A percentile compares a stretch with the other conserved stretches of the same genome.
phyloP scores from a whole-genome alignment of 805 yeast species.

The Teunomyces atbi region DNA sequence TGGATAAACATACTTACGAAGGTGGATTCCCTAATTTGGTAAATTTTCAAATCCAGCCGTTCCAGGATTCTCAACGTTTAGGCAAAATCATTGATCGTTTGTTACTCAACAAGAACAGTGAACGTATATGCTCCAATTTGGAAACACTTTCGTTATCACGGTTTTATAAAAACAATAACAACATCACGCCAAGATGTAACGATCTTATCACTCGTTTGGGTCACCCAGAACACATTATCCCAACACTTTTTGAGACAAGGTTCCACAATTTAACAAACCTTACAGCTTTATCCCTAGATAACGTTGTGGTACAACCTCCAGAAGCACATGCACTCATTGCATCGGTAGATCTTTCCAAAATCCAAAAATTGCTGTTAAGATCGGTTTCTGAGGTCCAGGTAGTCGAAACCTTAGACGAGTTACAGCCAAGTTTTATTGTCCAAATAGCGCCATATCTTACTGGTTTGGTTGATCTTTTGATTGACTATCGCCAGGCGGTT shows the following conservation, averaged over 20 bases:
- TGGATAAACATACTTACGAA: constrained; percentile 12
- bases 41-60: constrained; percentile 36
- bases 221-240: background rate
- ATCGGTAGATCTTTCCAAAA: constrained; percentile 17
- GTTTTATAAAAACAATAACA: constrained; percentile 13
- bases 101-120: constrained; percentile 7
- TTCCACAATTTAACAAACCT: constrained; percentile 14
- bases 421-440: constrained; percentile 23
- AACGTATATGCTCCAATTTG: constrained; percentile 12
- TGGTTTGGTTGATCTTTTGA: constrained; percentile 23
- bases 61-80: constrained; percentile 22
- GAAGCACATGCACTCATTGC: constrained; percentile 20
- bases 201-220: constrained; percentile 10
- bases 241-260: constrained; percentile 11
- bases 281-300: constrained; percentile 20
- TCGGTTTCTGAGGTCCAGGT: constrained; percentile 37
- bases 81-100: constrained; percentile 17
- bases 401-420: constrained; percentile 3
- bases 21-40: constrained; percentile 26
- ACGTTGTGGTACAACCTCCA: constrained; percentile 19
- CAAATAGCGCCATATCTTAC: constrained; percentile 23
- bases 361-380: constrained; percentile 29
- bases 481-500: constrained; percentile 43
- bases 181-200: constrained; percentile 15
- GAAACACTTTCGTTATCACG: constrained; percentile 19